Conservation (phyloP, 345 rosid species). For the Gynandropsis gynandra region DNA sequence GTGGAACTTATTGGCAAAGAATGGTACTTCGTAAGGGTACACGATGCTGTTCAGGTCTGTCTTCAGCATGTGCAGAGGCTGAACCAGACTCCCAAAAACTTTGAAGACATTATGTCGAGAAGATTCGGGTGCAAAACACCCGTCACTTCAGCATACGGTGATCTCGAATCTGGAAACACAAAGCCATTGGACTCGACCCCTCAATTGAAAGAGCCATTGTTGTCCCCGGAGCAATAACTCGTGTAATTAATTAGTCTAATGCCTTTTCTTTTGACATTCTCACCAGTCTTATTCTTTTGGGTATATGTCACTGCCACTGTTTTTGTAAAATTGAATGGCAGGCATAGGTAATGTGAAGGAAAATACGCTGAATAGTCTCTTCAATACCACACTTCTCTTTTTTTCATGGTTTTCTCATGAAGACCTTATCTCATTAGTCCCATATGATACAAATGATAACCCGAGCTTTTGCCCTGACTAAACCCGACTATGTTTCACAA, state of each 20-base stretch:
- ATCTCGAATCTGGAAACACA: constrained; percentile 45
- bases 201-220: constrained; percentile 51
- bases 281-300: too few species aligned
- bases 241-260: neutral
- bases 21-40: constrained; percentile 89
- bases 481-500: too few species aligned
- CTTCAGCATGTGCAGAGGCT: constrained; percentile 65
- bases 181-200: constrained; percentile 27
- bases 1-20: constrained; percentile 83
- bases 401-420: too few species aligned
- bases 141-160: constrained; percentile 34
- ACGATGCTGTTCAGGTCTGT: constrained; percentile 95
- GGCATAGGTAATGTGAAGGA: too few species aligned
- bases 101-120: constrained; percentile 31
- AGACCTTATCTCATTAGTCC: too few species aligned
- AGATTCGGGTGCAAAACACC: constrained; percentile 35
- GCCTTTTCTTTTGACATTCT: too few species aligned
- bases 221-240: constrained; percentile 30
- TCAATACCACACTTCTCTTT: too few species aligned
- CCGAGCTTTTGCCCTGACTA: too few species aligned
- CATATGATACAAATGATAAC: too few species aligned
- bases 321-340: too few species aligned
- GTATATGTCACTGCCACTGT: too few species aligned
- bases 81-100: constrained; percentile 27
- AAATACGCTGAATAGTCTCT: too few species aligned